A percentile compares a stretch with the other conserved stretches of the same genome.
These are phyloP conservation scores for Boletus reticulatus DNA, from an alignment of 768 basidiomycete species.

Conservation along the genomic window DNA sequence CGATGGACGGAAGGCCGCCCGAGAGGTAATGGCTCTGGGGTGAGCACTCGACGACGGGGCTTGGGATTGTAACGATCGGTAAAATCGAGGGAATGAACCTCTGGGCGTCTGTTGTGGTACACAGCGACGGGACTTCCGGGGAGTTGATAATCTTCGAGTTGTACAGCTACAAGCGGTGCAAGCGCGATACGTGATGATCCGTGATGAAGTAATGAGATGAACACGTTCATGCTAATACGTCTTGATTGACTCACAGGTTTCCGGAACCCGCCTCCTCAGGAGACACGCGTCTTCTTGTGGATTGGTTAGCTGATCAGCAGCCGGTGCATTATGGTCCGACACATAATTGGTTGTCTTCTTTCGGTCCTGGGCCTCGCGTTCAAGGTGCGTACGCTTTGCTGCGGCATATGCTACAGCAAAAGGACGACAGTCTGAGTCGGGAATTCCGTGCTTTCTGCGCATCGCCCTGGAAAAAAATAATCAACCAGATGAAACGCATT, in stretches of 20 bases:
- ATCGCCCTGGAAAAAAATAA: conserved; percentile 47
- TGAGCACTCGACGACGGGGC: conserved; percentile 9
- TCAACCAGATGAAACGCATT: conserved; percentile 9
- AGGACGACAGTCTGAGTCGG: conserved; percentile 76
- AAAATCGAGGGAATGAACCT: conserved; percentile 27
- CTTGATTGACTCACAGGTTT: conserved; percentile 41
- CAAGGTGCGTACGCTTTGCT: conserved; percentile 53
- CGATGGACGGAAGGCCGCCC: conserved; percentile 28
- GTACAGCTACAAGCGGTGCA: conserved; percentile 24
- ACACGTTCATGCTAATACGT: conserved; percentile 16
- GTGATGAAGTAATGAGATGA: conserved; percentile 28
- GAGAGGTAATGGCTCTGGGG: conserved; percentile 8
- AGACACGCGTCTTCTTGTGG: conserved; percentile 35
- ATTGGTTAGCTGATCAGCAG: conserved; percentile 29
- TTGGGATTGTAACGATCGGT: conserved; percentile 39
- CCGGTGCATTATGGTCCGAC: conserved; percentile 24
- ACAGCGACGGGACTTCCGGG: conserved; percentile 12
- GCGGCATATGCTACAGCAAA: conserved; percentile 89
- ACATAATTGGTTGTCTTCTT: conserved; percentile 29
- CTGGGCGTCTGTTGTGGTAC: conserved; percentile 18
- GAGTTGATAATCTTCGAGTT: conserved; percentile 18
- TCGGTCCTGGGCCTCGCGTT: conserved; percentile 45
- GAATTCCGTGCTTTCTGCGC: conserved; percentile 79
- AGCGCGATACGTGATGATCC: conserved; percentile 15
- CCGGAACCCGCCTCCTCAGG: conserved; percentile 44